Conservation (phyloP, 495 filamentous ascomycete species). For the Xylaria bambusicola region DNA sequence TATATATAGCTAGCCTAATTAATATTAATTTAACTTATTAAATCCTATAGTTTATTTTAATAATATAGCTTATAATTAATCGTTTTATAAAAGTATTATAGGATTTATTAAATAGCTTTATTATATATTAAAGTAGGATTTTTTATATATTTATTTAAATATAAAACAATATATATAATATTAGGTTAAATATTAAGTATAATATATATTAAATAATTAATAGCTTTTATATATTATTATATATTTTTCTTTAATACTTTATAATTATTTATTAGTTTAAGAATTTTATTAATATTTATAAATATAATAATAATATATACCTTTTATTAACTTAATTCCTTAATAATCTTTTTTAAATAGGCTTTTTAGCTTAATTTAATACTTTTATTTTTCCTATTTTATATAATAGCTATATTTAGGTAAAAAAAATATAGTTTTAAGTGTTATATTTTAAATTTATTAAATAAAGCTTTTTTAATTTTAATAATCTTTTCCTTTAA, state of each 20-base stretch:
- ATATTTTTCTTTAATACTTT: too few species aligned
- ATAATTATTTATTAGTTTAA: not conserved
- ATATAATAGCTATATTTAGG: not conserved
- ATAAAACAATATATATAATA: not conserved
- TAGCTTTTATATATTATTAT: constrained; percentile 9
- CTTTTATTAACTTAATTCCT: not conserved
- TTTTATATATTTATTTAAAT: constrained; percentile 15
- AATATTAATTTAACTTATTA: too few species aligned
- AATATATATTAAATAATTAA: constrained; percentile 5
- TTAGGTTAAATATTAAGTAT: constrained; percentile 16
- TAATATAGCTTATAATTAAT: not conserved
- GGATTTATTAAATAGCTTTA: too few species aligned
- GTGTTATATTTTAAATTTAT: constrained; percentile 4
- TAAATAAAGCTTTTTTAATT: constrained; percentile 1
- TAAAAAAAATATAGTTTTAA: not conserved
- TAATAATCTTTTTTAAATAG: constrained; percentile 1
- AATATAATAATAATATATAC: constrained; percentile 4
- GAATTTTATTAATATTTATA: constrained; percentile 2
- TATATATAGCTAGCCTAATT: not conserved
- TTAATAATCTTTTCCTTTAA: constrained; percentile 5
- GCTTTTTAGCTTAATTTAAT: not conserved
- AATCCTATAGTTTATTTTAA: too few species aligned
- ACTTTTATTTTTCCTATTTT: too few species aligned
- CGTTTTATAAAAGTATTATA: not conserved
- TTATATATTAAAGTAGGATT: constrained; percentile 5